These are phyloP conservation scores for Cardamine occulta DNA, from an alignment of 345 rosid genomes.

Conservation along the genomic window DNA sequence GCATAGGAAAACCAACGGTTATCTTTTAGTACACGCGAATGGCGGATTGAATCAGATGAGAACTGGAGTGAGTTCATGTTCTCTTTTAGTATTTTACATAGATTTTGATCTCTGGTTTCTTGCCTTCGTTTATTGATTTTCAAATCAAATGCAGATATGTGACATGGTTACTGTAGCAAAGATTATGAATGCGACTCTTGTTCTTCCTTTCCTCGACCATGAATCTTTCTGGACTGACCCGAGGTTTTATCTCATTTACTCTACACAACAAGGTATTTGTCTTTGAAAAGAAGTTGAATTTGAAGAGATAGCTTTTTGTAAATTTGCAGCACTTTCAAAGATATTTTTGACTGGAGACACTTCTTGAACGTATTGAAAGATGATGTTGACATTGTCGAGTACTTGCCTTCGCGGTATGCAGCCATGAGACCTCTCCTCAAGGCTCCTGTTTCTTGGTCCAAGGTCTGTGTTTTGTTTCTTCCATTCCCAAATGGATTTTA, in stretches of 20 bases:
- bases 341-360: slow-evolving; percentile 95
- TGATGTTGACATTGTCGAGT: slow-evolving; percentile 81
- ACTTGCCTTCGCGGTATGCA: slow-evolving; percentile 62
- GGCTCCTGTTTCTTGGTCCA: slow-evolving; percentile 99
- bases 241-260: slow-evolving; percentile 49
- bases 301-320: not conserved
- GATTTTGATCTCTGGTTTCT: slow-evolving; percentile 5
- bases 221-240: slow-evolving; percentile 98
- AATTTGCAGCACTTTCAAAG: slow-evolving; percentile 81
- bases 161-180: slow-evolving; percentile 98
- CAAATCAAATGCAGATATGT: slow-evolving; percentile 67
- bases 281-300: slow-evolving; percentile 9
- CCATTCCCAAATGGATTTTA: not conserved
- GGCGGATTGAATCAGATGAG: slow-evolving; percentile 99
- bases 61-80: slow-evolving; percentile 74
- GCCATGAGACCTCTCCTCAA: slow-evolving; percentile 64
- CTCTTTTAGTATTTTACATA: not conserved
- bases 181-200: slow-evolving; percentile 95
- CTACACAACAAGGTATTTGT: not conserved
- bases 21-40: slow-evolving; percentile 88
- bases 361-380: slow-evolving; percentile 73
- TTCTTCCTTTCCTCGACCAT: slow-evolving; percentile 95
- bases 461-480: slow-evolving; percentile 54
- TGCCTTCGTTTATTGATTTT: slow-evolving; percentile 23
- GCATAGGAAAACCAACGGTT: slow-evolving; percentile 67